Percentiles rank a stretch among this genome's conserved stretches.
Evolutionary conservation across 257 asterid species (phyloP).

Genomic region (Solanum virginianum): DNA sequence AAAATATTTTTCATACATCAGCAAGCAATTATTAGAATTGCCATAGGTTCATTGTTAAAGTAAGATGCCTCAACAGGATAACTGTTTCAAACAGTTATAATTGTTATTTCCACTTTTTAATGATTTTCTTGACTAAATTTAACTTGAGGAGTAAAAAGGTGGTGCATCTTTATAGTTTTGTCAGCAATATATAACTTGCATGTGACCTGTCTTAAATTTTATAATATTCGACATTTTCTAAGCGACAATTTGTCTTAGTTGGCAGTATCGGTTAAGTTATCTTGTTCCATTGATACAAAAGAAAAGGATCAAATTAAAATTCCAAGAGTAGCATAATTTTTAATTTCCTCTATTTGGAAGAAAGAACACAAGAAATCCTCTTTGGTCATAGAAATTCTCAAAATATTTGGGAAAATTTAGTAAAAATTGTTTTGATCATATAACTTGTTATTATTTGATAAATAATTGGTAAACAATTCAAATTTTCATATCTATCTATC

Average conservation of each 20-base stretch:
- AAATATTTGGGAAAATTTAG: too few species aligned
- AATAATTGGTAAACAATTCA: too few species aligned
- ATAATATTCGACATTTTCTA: neutral
- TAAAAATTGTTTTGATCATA: too few species aligned
- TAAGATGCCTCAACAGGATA: neutral
- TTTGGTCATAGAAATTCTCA: too few species aligned
- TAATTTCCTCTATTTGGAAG: too few species aligned
- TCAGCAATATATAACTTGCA: neutral
- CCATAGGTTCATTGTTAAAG: neutral
- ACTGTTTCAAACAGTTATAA: neutral
- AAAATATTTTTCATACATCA: too few species aligned
- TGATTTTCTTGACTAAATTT: neutral
- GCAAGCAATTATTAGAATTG: neutral
- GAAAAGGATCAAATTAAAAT: too few species aligned
- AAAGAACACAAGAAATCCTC: too few species aligned
- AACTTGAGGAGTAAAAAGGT: neutral
- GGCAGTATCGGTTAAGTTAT: neutral
- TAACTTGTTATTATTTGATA: too few species aligned
- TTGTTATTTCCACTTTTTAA: neutral
- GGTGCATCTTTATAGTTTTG: neutral
- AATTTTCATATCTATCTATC: too few species aligned
- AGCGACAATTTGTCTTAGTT: neutral
- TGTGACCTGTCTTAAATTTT: neutral
- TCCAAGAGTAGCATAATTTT: too few species aligned
- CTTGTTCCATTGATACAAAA: too few species aligned